Conservation (phyloP, 2,329 filamentous ascomycete genomes). For the Ophiostoma novo-ulmi region DNA sequence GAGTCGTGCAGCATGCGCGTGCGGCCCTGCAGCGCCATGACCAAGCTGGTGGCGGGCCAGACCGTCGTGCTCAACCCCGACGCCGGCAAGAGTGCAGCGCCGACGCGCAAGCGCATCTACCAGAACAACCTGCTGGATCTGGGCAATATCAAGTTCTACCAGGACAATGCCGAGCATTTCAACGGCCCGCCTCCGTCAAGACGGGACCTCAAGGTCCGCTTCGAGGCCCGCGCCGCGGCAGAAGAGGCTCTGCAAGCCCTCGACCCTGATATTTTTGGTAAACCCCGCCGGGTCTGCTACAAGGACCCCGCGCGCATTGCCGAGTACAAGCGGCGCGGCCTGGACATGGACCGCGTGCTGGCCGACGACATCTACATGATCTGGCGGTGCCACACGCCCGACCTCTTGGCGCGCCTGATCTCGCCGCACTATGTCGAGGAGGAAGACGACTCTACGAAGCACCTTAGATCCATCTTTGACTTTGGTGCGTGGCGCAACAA, state of each 20-base stretch:
- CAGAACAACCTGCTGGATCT: neutral
- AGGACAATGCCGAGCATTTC: neutral
- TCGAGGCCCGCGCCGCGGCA: neutral
- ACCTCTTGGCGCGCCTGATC: neutral
- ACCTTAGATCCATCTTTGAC: neutral
- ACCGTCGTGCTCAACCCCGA: neutral
- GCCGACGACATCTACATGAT: conserved; percentile 9
- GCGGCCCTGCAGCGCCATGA: neutral
- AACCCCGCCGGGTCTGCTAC: neutral
- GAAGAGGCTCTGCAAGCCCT: neutral
- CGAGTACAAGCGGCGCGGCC: neutral
- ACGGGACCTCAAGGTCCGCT: neutral
- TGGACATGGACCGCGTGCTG: neutral
- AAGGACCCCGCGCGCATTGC: neutral
- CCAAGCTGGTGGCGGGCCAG: neutral
- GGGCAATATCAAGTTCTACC: conserved; percentile 6
- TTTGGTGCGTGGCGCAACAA: neutral
- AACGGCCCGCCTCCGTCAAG: neutral
- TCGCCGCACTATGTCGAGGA: neutral
- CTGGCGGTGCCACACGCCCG: neutral
- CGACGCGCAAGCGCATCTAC: neutral
- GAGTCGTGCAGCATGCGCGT: conserved; percentile 7
- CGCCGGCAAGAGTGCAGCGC: neutral
- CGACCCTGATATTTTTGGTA: no score
- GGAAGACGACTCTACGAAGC: neutral